phyloP scores from a whole-genome alignment of 129 eudicot species.

The Centella asiatica region DNA sequence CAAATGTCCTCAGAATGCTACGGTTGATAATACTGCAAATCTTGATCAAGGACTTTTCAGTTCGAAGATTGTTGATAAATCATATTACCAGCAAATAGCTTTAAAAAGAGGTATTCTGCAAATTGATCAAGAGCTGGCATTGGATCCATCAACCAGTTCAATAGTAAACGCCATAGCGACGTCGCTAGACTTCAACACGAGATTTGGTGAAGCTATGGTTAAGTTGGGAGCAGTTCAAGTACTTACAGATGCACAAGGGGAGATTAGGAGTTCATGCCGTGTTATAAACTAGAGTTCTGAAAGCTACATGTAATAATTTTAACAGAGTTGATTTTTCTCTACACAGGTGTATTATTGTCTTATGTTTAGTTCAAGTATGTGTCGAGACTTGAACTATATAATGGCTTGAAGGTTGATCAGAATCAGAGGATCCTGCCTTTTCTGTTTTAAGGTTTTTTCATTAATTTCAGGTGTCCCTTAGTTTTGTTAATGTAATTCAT shows the following conservation, averaged over 20 bases:
- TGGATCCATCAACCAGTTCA: slow-evolving; percentile 19
- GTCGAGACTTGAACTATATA: no score
- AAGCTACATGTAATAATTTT: no score
- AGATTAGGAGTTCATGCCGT: slow-evolving; percentile 55
- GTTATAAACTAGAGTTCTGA: no score
- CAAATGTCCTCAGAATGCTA: slow-evolving; percentile 34
- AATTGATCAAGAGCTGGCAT: slow-evolving; percentile 42
- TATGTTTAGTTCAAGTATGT: no score
- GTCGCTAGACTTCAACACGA: slow-evolving; percentile 20
- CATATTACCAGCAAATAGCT: slow-evolving; percentile 36
- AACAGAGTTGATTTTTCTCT: no score
- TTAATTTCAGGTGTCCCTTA: no score
- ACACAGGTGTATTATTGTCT: no score
- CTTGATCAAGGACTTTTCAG: slow-evolving; percentile 47
- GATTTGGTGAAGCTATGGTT: slow-evolving; percentile 51
- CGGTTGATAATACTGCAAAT: slow-evolving; percentile 19
- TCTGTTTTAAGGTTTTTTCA: no score
- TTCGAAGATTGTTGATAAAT: slow-evolving; percentile 36
- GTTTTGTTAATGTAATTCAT: no score
- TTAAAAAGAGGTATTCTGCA: slow-evolving; percentile 36
- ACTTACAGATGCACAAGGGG: slow-evolving; percentile 47
- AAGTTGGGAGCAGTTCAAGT: slow-evolving; percentile 48
- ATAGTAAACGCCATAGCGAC: slow-evolving; percentile 24
- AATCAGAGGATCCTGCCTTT: no score
- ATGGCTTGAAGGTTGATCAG: no score